A percentile compares a stretch with the other conserved stretches of the same genome.
These are phyloP conservation scores for Phytophthora ohioensis DNA, from an alignment of 352 stramenopile species.

Conservation along the genomic window DNA sequence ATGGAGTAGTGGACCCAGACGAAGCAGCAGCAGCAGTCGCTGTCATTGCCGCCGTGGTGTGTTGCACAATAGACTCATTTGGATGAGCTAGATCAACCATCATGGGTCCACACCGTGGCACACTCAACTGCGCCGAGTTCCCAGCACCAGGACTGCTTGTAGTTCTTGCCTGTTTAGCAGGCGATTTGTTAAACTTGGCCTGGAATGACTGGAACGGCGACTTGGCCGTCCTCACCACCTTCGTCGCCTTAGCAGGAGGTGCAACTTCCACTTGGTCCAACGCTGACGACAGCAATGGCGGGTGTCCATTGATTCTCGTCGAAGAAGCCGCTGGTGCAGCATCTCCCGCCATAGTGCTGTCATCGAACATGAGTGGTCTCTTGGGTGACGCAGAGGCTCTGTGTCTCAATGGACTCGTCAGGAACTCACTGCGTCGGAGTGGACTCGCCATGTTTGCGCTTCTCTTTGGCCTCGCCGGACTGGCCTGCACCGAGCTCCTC, in stretches of 20 bases:
- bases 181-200: constrained; percentile 61
- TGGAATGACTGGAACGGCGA: constrained; percentile 87
- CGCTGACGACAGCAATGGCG: constrained; percentile 36
- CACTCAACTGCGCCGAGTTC: constrained; percentile 6
- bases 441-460: constrained; percentile 40
- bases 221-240: constrained; percentile 47
- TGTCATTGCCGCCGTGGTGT: not conserved
- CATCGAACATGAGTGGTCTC: constrained; percentile 46
- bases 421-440: constrained; percentile 43
- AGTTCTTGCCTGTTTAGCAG: constrained; percentile 18
- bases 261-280: constrained; percentile 59
- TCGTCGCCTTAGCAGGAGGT: constrained; percentile 31
- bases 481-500: constrained; percentile 25
- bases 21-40: not conserved
- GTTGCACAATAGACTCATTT: constrained; percentile 8
- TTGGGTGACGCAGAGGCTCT: constrained; percentile 45
- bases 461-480: constrained; percentile 33
- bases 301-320: constrained; percentile 33
- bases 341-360: constrained; percentile 5
- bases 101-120: constrained; percentile 40
- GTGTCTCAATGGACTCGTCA: constrained; percentile 47
- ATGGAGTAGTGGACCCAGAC: not conserved
- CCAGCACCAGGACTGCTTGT: constrained; percentile 20
- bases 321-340: not conserved
- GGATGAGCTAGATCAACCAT: constrained; percentile 43